Conservation (phyloP, 192 early-diverging fungal genomes). For the Linnemannia hyalina region DNA sequence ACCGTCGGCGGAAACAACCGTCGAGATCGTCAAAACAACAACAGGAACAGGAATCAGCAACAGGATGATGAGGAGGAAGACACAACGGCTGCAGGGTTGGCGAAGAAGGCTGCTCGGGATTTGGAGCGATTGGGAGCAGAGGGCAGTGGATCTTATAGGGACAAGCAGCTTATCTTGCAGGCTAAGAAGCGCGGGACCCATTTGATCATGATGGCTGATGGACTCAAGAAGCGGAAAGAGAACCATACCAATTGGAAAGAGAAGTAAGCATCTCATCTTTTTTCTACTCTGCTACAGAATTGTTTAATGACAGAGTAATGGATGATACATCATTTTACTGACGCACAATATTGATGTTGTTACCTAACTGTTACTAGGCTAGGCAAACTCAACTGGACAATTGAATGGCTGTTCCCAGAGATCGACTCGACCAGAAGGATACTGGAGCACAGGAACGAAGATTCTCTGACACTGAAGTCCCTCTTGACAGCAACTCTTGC, state of each 20-base stretch:
- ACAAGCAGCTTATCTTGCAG: conserved; percentile 55
- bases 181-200: conserved; percentile 55
- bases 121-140: conserved; percentile 35
- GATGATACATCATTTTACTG: conserved; percentile 1
- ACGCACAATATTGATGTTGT: conserved; percentile 1
- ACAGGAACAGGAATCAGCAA: conserved; percentile 9
- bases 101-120: conserved; percentile 39
- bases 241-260: conserved; percentile 66
- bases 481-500: conserved; percentile 8
- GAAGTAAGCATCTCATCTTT: conserved; percentile 48
- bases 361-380: conserved; percentile 30
- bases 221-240: conserved; percentile 67
- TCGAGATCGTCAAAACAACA: conserved; percentile 13
- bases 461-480: conserved; percentile 21
- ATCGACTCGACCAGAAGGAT: conserved; percentile 11
- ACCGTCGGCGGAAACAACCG: conserved; percentile 7
- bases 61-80: background rate
- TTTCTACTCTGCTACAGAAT: too few species aligned
- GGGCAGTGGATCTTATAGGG: conserved; percentile 37
- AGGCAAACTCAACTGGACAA: conserved; percentile 60
- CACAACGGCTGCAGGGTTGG: conserved; percentile 8
- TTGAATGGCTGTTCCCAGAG: conserved; percentile 61
- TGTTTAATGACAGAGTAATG: too few species aligned
- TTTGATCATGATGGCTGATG: conserved; percentile 63
- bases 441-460: conserved; percentile 41